Conservation (phyloP, 345 rosid genomes). For the Dipteronia dyeriana region DNA sequence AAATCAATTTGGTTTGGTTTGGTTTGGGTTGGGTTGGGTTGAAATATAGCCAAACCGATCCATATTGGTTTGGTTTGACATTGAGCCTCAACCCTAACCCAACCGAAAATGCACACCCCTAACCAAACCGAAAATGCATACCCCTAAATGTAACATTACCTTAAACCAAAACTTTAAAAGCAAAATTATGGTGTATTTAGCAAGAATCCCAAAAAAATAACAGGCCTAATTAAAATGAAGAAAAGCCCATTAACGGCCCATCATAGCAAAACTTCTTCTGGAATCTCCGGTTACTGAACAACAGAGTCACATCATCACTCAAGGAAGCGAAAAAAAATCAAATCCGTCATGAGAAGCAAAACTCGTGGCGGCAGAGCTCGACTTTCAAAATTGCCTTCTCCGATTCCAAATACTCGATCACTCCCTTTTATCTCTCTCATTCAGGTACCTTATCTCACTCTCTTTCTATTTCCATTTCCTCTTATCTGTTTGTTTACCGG, state of each 20-base stretch:
- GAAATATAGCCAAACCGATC: too few species aligned
- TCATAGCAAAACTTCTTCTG: not conserved
- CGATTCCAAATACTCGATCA: not conserved
- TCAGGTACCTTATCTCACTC: not conserved
- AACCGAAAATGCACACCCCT: too few species aligned
- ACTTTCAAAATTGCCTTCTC: not conserved
- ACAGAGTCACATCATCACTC: not conserved
- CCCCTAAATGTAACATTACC: too few species aligned
- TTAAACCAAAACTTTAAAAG: too few species aligned
- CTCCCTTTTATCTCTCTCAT: not conserved
- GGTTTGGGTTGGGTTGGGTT: too few species aligned
- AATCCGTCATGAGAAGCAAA: constrained; percentile 7
- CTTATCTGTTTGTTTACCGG: not conserved
- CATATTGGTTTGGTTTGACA: too few species aligned
- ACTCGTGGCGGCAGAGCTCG: constrained; percentile 12
- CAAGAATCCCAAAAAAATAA: not conserved
- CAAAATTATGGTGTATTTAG: not conserved
- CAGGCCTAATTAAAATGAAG: not conserved
- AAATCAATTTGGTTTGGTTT: too few species aligned
- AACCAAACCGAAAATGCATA: too few species aligned
- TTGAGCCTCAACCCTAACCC: too few species aligned
- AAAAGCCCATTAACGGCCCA: not conserved
- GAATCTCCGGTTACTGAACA: not conserved
- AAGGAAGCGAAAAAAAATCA: too few species aligned
- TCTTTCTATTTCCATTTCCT: not conserved